Conservation (phyloP, 1,284 basidiomycete genomes). For the Trichosporon sp. region DNA sequence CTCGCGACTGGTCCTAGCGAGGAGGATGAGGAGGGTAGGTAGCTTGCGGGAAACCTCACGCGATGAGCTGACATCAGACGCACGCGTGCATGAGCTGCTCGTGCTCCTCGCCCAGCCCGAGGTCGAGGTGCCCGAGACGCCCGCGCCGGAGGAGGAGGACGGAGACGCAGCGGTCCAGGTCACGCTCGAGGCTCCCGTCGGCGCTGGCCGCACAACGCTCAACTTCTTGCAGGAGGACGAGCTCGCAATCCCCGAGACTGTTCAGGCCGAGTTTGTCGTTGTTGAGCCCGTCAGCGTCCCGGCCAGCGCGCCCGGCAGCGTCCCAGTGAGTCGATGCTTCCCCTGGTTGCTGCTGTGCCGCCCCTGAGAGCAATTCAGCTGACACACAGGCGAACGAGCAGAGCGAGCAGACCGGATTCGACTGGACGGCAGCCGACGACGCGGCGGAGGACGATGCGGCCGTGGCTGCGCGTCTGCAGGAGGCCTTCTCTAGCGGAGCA, state of each 20-base stretch:
- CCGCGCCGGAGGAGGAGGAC: not conserved
- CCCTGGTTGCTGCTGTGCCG: too few species aligned
- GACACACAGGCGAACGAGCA: not conserved
- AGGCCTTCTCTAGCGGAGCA: conserved; percentile 5
- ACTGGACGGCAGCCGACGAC: conserved; percentile 31
- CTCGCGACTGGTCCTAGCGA: conserved; percentile 25
- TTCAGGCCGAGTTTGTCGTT: conserved; percentile 27
- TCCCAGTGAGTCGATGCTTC: not conserved
- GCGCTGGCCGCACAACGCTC: conserved; percentile 19
- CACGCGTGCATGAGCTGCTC: conserved; percentile 36
- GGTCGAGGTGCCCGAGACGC: conserved; percentile 1
- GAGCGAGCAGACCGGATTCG: conserved; percentile 8
- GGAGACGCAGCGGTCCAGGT: not conserved
- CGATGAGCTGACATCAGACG: conserved; percentile 25
- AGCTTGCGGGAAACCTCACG: not conserved
- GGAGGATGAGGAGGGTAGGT: conserved; percentile 40
- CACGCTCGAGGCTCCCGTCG: conserved; percentile 6
- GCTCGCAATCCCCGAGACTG: conserved; percentile 22
- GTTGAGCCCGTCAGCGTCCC: conserved; percentile 11
- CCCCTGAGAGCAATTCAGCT: too few species aligned
- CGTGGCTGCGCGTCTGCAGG: conserved; percentile 4
- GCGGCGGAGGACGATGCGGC: conserved; percentile 14
- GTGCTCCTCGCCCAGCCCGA: conserved; percentile 19
- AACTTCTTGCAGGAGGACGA: conserved; percentile 46
- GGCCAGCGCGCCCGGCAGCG: not conserved